Conservation (phyloP, 192 early-diverging fungal species). For the Coemansia sp. region DNA sequence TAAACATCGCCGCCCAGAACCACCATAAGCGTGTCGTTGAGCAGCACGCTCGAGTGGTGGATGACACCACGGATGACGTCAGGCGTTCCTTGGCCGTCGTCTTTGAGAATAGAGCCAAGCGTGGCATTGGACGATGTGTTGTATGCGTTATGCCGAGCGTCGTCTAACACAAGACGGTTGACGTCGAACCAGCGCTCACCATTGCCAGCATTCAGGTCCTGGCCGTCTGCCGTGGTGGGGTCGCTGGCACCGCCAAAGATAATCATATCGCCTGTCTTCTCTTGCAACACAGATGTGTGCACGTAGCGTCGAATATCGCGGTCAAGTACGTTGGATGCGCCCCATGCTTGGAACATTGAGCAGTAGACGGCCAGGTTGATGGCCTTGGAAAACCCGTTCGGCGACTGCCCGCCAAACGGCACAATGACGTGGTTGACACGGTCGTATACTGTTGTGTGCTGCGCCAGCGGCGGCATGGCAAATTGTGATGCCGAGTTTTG, state of each 20-base stretch:
- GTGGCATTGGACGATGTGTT: conserved; percentile 5
- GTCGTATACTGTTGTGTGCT: conserved; percentile 48
- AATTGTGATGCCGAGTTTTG: conserved; percentile 46
- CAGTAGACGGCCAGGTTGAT: conserved; percentile 35
- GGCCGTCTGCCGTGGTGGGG: conserved; percentile 17
- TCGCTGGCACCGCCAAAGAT: conserved; percentile 49
- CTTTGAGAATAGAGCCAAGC: conserved; percentile 26
- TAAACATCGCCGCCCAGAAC: conserved; percentile 40
- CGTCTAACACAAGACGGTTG: conserved; percentile 42
- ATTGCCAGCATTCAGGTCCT: not conserved
- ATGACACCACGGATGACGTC: conserved; percentile 12
- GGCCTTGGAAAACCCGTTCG: conserved; percentile 31
- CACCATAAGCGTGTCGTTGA: conserved; percentile 46
- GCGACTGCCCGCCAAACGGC: conserved; percentile 42
- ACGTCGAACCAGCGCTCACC: conserved; percentile 27
- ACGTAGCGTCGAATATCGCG: conserved; percentile 31
- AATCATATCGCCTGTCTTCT: conserved; percentile 40
- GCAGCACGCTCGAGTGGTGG: conserved; percentile 34
- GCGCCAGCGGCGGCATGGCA: conserved; percentile 51
- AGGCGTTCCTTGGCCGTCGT: conserved; percentile 28
- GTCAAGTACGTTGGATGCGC: conserved; percentile 35
- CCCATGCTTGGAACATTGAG: conserved; percentile 46
- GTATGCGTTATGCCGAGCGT: conserved; percentile 9
- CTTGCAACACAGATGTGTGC: conserved; percentile 42
- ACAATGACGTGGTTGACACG: conserved; percentile 37